Conservation (phyloP, 2,329 filamentous ascomycete species). For the Penicillium nordicum region DNA sequence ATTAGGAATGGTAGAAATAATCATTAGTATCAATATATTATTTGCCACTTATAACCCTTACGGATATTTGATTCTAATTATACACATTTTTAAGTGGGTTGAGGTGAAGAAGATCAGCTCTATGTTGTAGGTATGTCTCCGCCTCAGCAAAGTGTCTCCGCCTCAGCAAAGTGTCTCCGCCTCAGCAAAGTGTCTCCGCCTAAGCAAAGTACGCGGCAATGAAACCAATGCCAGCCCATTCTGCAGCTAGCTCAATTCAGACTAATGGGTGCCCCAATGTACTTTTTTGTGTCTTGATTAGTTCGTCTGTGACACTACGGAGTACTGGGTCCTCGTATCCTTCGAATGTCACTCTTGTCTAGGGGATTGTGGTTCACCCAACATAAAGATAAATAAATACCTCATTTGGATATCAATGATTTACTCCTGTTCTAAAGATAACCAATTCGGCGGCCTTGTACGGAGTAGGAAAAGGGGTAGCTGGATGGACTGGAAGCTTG, state of each 20-base stretch:
- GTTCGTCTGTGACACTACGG: background rate
- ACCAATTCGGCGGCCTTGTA: background rate
- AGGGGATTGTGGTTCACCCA: no score
- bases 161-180: background rate
- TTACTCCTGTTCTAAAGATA: conserved; percentile 1
- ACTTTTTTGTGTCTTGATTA: background rate
- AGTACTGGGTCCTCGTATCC: background rate
- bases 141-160: background rate
- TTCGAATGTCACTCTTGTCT: background rate
- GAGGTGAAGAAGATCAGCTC: background rate
- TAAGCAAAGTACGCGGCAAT: background rate
- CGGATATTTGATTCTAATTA: background rate
- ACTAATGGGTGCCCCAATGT: background rate
- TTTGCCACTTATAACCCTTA: background rate
- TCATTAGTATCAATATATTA: background rate
- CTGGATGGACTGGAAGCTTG: conserved; percentile 1
- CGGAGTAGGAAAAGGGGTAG: background rate
- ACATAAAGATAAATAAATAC: background rate
- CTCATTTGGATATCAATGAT: background rate
- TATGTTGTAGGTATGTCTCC: background rate
- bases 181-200: background rate
- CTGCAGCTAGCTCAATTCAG: conserved; percentile 1
- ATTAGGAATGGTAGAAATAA: background rate
- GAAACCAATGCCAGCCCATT: conserved; percentile 1
- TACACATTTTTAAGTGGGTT: background rate